Percentiles rank a stretch among this genome's conserved stretches.
Evolutionary conservation across 2,329 filamentous ascomycete genomes (phyloP).

Genomic region (Sclerotiophoma versabilis): DNA sequence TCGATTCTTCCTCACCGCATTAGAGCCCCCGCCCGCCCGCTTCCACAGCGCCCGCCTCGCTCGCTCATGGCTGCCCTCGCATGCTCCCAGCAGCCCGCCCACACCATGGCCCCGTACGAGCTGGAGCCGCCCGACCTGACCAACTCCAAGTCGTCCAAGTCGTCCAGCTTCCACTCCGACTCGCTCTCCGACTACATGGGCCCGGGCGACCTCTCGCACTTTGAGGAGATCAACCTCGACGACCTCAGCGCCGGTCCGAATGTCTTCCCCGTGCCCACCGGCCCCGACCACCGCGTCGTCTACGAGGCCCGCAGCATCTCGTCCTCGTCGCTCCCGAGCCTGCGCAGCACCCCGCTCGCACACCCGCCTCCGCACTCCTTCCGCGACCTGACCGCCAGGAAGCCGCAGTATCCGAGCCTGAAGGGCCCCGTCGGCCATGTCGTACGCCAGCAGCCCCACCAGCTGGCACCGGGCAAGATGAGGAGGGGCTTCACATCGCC

Average conservation of each 20-base stretch:
- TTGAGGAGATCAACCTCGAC: constrained; percentile 91
- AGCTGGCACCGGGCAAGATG: constrained; percentile 50
- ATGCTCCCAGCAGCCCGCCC: constrained; percentile 33
- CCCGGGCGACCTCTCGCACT: constrained; percentile 77
- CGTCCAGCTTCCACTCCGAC: constrained; percentile 84
- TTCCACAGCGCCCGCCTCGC: constrained; percentile 34
- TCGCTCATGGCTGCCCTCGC: constrained; percentile 48
- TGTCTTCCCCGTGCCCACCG: constrained; percentile 55
- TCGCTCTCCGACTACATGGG: constrained; percentile 69
- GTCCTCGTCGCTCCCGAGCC: constrained; percentile 24
- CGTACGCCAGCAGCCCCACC: constrained; percentile 44
- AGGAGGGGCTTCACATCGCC: constrained; percentile 53
- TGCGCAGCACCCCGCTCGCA: constrained; percentile 14
- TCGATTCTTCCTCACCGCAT: constrained; percentile 32
- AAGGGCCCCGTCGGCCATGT: constrained; percentile 50
- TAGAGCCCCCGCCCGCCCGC: constrained; percentile 24
- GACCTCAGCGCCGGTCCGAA: constrained; percentile 56
- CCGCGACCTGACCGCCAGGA: constrained; percentile 49
- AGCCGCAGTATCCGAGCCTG: constrained; percentile 50
- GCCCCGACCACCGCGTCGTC: constrained; percentile 40
- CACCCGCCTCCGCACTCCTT: constrained; percentile 10
- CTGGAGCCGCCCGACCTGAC: constrained; percentile 74
- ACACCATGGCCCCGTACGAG: constrained; percentile 20
- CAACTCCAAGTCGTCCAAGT: constrained; percentile 87
- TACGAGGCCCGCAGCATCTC: constrained; percentile 38